Base-by-base conservation (phyloP, 305 asterid genomes). In the Fraxinus paxiana region DNA sequence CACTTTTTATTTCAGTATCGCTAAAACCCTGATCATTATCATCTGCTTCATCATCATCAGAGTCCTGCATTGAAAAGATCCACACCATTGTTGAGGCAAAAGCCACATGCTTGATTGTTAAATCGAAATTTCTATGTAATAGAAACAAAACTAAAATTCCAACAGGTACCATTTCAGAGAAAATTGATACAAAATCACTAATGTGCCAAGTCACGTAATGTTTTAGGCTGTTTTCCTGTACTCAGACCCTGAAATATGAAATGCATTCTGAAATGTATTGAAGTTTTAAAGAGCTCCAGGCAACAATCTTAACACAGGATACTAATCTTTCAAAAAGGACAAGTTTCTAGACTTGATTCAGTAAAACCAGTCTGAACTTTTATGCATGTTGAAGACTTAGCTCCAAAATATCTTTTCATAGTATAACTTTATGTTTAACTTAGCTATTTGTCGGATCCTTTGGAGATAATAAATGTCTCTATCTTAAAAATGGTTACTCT, bases 41-140 rank as follows among this genome's bases (percentile, higher is more conserved):
- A 76, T 80, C 77, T 7, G 28, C 84, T n/a, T 76, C 88, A 77
- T 85, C 88, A 67, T 82, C 94, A 33, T 85, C 93, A 77, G 88
- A 86, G 82, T 89, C 97, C 97, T 92, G 89, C 86, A 86, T 77
- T 81, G 77, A 73, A 56, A 70, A 41, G 84, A 38, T 61, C 43
- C 46, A 34, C 48, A 59, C 28, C 70, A 77, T 43, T 5, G 38
- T 78, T 69, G 38, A 74, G 33, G 74, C 33, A 79, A 31, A 35
- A 77, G 72, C 22, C n/a, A 48, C 28, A 48, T 81, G 37, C 33
- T 59, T 3, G 17, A 48, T 54, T 30, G 61, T 56, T 34, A 6
- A 35, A 79, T 26, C 17, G 30, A 34, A 75, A 33, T 61, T 13
- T 15, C 75, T 31, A 33, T 33, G 75, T 15, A 17, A 69, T 13